These are phyloP conservation scores for Aspergillus heteromorphus DNA, from an alignment of 495 filamentous ascomycete species.

Conservation along the genomic window DNA sequence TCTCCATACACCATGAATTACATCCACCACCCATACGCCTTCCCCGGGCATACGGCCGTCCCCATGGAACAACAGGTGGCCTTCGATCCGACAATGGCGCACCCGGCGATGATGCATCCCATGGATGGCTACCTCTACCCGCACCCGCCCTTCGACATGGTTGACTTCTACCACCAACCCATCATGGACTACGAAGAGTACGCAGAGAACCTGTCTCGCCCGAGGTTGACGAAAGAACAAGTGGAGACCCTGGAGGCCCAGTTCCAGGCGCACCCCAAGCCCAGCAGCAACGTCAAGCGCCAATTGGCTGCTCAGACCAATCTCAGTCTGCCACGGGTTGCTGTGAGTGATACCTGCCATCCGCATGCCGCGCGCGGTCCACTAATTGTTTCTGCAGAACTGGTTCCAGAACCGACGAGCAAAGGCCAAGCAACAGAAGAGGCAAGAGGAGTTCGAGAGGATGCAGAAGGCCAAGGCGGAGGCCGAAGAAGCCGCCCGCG, in stretches of 20 bases:
- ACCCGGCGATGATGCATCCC: constrained; percentile 39
- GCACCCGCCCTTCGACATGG: constrained; percentile 40
- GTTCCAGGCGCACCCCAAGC: constrained; percentile 72
- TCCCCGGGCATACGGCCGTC: constrained; percentile 30
- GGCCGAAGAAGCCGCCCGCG: constrained; percentile 36
- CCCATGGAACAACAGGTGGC: constrained; percentile 38
- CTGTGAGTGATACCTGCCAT: constrained; percentile 48
- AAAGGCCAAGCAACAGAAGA: constrained; percentile 73
- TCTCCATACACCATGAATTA: constrained; percentile 34
- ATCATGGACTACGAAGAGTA: constrained; percentile 49
- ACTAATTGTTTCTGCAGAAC: constrained; percentile 51
- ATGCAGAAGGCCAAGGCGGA: constrained; percentile 52
- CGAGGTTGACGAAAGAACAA: constrained; percentile 76
- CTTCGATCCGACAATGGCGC: constrained; percentile 37
- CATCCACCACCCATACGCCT: constrained; percentile 42
- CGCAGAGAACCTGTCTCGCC: constrained; percentile 49
- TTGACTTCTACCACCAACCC: constrained; percentile 45
- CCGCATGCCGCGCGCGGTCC: neutral
- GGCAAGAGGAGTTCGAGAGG: constrained; percentile 59
- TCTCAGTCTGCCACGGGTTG: constrained; percentile 69
- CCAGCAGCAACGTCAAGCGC: constrained; percentile 69
- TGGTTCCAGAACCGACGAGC: constrained; percentile 90
- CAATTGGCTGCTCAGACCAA: constrained; percentile 67
- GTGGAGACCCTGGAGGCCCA: constrained; percentile 70
- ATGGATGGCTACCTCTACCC: constrained; percentile 42